These are phyloP conservation scores for Solanum hybrid DNA, from an alignment of 305 asterid genomes.

Conservation along the genomic window DNA sequence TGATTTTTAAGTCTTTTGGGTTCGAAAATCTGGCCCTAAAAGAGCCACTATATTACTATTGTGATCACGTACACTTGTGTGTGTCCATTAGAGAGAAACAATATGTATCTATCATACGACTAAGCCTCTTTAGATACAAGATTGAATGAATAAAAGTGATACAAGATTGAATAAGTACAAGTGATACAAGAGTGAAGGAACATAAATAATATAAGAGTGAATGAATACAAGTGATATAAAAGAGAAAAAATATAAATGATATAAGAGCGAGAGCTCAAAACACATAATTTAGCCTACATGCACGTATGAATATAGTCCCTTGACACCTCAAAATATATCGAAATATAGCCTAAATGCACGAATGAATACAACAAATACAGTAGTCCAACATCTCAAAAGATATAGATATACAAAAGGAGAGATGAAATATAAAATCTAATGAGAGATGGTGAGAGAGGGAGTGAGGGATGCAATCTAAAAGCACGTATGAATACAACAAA, in stretches of 20 bases:
- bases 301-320: background rate
- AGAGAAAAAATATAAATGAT: background rate
- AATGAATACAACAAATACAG: background rate
- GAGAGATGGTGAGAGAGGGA: background rate
- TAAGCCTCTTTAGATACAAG: too few species aligned
- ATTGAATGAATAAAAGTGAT: background rate
- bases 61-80: background rate
- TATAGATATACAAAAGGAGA: background rate
- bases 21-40: background rate
- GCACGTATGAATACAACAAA: background rate
- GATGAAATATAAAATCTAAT: background rate
- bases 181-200: background rate
- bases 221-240: background rate
- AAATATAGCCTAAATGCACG: too few species aligned
- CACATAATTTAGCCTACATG: background rate
- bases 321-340: background rate
- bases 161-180: background rate
- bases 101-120: too few species aligned
- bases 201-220: background rate
- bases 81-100: background rate
- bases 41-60: background rate
- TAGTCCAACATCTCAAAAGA: too few species aligned
- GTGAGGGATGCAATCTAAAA: background rate
- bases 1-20: background rate
- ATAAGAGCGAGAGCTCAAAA: background rate